Evolutionary conservation across 2,329 filamentous ascomycete genomes (phyloP).

Genomic region (Exutisphaerella laricina): DNA sequence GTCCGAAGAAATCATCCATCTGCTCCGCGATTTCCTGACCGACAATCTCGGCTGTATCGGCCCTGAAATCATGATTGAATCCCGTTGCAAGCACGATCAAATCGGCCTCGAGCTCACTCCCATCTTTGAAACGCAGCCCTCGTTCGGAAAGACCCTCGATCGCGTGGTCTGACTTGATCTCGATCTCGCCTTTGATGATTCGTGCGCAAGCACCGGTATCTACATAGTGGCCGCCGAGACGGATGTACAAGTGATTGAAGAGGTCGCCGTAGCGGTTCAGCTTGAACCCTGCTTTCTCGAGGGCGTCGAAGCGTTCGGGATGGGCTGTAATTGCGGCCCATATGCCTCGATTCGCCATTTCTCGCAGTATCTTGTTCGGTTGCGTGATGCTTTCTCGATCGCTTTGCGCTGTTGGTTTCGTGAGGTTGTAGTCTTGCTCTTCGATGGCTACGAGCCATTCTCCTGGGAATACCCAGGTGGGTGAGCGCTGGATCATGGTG

Average conservation of each 20-base stretch:
- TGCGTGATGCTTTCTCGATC: constrained; percentile 25
- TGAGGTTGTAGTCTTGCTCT: constrained; percentile 18
- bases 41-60: constrained; percentile 36
- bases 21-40: constrained; percentile 38
- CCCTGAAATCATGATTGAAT: constrained; percentile 41
- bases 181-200: constrained; percentile 43
- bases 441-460: constrained; percentile 22
- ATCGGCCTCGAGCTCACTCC: constrained; percentile 40
- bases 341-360: constrained; percentile 30
- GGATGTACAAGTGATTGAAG: constrained; percentile 37
- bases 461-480: constrained; percentile 38
- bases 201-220: constrained; percentile 42
- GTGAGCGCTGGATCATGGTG: constrained; percentile 44
- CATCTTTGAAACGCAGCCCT: constrained; percentile 43
- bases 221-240: constrained; percentile 45
- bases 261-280: constrained; percentile 37
- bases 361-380: constrained; percentile 29
- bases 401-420: constrained; percentile 14
- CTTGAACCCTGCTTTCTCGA: constrained; percentile 41
- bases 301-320: constrained; percentile 37
- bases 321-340: constrained; percentile 30
- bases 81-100: constrained; percentile 46
- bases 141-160: constrained; percentile 35
- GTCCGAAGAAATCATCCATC: constrained; percentile 42
- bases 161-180: constrained; percentile 39